Evolutionary conservation across 2,329 filamentous ascomycete genomes (phyloP).

Genomic region (Capronia epimyces): DNA sequence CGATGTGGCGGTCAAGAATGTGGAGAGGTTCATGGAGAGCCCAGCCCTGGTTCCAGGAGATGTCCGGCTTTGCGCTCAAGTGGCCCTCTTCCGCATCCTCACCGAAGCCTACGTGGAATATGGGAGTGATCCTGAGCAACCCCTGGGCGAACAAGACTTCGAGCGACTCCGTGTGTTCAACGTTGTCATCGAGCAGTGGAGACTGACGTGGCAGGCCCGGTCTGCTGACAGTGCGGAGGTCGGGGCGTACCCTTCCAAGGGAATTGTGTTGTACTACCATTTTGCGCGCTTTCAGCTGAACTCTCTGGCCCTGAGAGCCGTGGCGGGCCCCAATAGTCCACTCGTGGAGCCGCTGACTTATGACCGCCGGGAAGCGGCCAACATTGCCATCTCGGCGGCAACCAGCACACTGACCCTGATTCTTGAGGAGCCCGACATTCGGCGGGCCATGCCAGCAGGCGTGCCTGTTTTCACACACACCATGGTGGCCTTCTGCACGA

Average conservation of each 20-base stretch:
- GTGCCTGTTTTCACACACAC: constrained; percentile 39
- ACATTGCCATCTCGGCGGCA: constrained; percentile 44
- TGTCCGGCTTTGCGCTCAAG: constrained; percentile 52
- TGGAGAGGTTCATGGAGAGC: constrained; percentile 50
- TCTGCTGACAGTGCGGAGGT: constrained; percentile 45
- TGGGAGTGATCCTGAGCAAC: constrained; percentile 50
- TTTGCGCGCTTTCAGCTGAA: constrained; percentile 51
- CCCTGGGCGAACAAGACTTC: constrained; percentile 48
- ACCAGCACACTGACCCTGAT: constrained; percentile 44
- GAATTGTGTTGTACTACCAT: constrained; percentile 48
- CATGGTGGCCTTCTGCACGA: constrained; percentile 43
- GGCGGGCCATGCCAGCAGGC: constrained; percentile 44
- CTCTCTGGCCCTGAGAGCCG: constrained; percentile 37
- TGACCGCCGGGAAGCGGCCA: constrained; percentile 42
- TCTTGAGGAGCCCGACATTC: constrained; percentile 45
- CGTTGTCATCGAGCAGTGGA: constrained; percentile 48
- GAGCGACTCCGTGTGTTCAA: constrained; percentile 44
- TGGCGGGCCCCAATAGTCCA: constrained; percentile 35
- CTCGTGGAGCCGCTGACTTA: constrained; percentile 33
- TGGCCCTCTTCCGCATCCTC: constrained; percentile 53
- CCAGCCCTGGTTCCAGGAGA: constrained; percentile 50
- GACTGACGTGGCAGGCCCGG: constrained; percentile 44
- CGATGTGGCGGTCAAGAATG: constrained; percentile 52
- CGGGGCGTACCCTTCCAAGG: constrained; percentile 47
- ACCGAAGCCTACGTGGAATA: constrained; percentile 52